Evolutionary conservation across 805 yeast genomes (phyloP), one percentile per base, ranked within the genome.

Genomic region (Teunomyces pallodes): DNA sequence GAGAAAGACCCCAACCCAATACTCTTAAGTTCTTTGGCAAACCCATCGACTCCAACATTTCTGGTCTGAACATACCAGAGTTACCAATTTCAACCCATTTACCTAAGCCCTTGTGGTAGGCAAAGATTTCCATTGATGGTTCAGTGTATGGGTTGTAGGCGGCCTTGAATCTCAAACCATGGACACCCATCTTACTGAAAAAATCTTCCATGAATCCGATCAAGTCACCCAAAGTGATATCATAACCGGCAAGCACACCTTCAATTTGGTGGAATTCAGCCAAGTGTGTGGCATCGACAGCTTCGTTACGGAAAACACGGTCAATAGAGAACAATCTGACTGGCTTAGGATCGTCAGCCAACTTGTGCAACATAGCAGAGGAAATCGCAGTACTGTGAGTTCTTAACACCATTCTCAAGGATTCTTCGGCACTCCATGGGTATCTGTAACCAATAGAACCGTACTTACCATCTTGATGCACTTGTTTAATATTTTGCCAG

Each of bases 31-130:
- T 87, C 75, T 85, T 85, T 51, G 99, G 99, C 63, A 94, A 80
- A 31, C 99, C 99, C 98, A 94, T 92, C 40, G 96, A 76, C 74
- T 90, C 97, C 66, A 95, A 79, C 99, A 94, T 94, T 75, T 94
- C 99, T 10, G 99, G 99, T 74, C 99, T 85, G 80, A 94, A 94
- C 96, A 94, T 87, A 69, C 99, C 99, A 14, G 97, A 90, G 79
- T 94, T 94, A 70, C 99, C 99, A 62, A 94, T 92, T 77, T 94
- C 99, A 54, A 94, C 99, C 99, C 99, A 95, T 69, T 90, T 94
- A 59, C 80, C 84, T 61, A 94, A 80, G 44, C 97, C 97, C 59
- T 83, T 84, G 73, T 94, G 99, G 87, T 89, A 94, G 43, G 97
- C 94, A 70, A 86, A 94, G 57, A 94, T 94, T 76, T 94, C 99